Percentiles rank a stretch among this genome's conserved stretches.
phyloP scores from a whole-genome alignment of 495 filamentous ascomycete genomes.

The Penicillium pulvis region DNA sequence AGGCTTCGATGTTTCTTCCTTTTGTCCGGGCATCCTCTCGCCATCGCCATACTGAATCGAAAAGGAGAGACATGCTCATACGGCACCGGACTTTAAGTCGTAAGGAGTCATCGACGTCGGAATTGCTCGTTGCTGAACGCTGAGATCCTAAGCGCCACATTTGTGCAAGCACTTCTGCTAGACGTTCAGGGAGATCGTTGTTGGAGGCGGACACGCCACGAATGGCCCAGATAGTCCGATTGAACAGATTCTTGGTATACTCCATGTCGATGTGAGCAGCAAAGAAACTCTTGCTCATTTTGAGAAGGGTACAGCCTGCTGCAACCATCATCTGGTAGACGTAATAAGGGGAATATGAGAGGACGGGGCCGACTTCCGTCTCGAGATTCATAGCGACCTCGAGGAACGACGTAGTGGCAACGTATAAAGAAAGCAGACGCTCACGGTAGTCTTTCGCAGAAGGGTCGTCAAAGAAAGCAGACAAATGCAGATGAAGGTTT shows the following conservation, averaged over 20 bases:
- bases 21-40: slow-evolving; percentile 81
- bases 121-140: slow-evolving; percentile 31
- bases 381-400: slow-evolving; percentile 68
- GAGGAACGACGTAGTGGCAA: slow-evolving; percentile 73
- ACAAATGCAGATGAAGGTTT: slow-evolving; percentile 79
- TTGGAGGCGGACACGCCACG: slow-evolving; percentile 73
- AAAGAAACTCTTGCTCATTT: slow-evolving; percentile 83
- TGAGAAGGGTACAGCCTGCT: slow-evolving; percentile 79
- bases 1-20: slow-evolving; percentile 77
- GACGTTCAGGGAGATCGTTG: slow-evolving; percentile 83
- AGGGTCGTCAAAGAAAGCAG: slow-evolving; percentile 85
- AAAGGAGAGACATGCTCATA: slow-evolving; percentile 92
- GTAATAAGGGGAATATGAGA: slow-evolving; percentile 80
- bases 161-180: slow-evolving; percentile 89
- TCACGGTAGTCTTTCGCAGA: slow-evolving; percentile 71
- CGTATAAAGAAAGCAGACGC: slow-evolving; percentile 76
- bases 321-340: slow-evolving; percentile 92
- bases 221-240: slow-evolving; percentile 74
- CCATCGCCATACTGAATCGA: slow-evolving; percentile 93
- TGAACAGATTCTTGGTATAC: slow-evolving; percentile 73
- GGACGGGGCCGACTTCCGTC: slow-evolving; percentile 47
- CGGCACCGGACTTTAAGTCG: slow-evolving; percentile 85
- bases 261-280: slow-evolving; percentile 69
- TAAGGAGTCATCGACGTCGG: slow-evolving; percentile 65
- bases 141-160: slow-evolving; percentile 77